Base-by-base conservation (phyloP, 2,329 filamentous ascomycete species). In the Penicillium crustosum region DNA sequence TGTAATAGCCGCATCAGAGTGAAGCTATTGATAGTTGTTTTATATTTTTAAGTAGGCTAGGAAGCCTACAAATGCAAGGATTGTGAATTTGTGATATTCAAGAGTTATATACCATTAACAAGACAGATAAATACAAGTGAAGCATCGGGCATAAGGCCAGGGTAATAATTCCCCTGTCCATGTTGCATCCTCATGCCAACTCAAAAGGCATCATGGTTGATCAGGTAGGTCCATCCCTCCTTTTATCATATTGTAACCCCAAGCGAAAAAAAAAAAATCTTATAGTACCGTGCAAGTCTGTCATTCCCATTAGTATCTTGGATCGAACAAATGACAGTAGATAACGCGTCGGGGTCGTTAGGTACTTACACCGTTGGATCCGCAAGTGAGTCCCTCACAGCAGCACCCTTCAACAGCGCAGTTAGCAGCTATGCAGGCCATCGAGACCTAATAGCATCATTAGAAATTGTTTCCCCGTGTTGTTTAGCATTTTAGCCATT, bases 381-480 rank as follows among this genome's bases (percentile, higher is more conserved):
- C 19, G 19, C 55, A 57, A 36, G 49, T 48, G 23, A 57, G 55
- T 13, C 55, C 55, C 35, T 57, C 49, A 36, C 55, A 57, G 21
- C 55, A 57, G 23, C 55, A 57, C 29, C 55, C 55, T 5, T 21
- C 49, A 1, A 0, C 21, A 9, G 41, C 55, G 23, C 55, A 57
- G 43, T 52, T 57, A 15, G 43, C 33, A 57, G 55, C 49, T 0
- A 17, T 53, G 10, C 55, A 57, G 4, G 27, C 4, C 55, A 57
- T 57, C 6, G 55, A 53, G 5, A 43, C 15, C 55, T 57, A 17
- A 4, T 15, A n/a, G 13, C 13, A 15, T 12, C 1, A 3, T 57
- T 36, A 57, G 49, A 7, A 47, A 36, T 13, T 4, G 17, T 19
- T 17, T 10, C n/a, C 1, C 13, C 4, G 2, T 10, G 6, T n/a